Percentiles rank a stretch among this genome's conserved stretches.
Evolutionary conservation across 1,284 basidiomycete genomes (phyloP).

Genomic region (Sanghuangporus baumii): DNA sequence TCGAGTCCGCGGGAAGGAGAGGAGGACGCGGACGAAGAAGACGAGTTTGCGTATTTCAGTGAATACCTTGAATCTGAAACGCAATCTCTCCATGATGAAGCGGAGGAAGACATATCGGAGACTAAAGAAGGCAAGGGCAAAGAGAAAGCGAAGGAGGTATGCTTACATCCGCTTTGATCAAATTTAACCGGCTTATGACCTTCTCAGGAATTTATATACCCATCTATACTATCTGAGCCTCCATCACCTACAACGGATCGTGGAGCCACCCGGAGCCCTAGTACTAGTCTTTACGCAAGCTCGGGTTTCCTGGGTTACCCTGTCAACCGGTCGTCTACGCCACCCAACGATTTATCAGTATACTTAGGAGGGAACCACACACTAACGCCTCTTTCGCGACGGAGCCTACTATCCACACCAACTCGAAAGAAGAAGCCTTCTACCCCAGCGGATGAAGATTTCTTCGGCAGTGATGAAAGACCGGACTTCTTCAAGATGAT

Average conservation of each 20-base stretch:
- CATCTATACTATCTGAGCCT: slow-evolving; percentile 5
- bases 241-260: slow-evolving; percentile 11
- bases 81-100: slow-evolving; percentile 1
- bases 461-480: slow-evolving; percentile 1
- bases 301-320: slow-evolving; percentile 8
- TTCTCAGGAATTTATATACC: neutral
- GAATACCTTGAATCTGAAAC: slow-evolving; percentile 4
- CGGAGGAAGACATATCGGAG: neutral
- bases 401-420: slow-evolving; percentile 9
- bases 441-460: neutral
- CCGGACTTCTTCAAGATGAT: neutral
- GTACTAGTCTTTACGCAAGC: slow-evolving; percentile 4
- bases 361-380: slow-evolving; percentile 2
- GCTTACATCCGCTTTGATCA: neutral
- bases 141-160: slow-evolving; percentile 4
- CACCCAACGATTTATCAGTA: neutral
- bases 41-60: slow-evolving; percentile 4
- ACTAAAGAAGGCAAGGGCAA: neutral
- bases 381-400: slow-evolving; percentile 3
- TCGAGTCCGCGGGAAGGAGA: slow-evolving; percentile 45
- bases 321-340: slow-evolving; percentile 5
- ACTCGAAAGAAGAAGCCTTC: slow-evolving; percentile 6
- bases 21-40: slow-evolving; percentile 1
- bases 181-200: neutral
- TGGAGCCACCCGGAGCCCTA: slow-evolving; percentile 8